Evolutionary conservation across 139 green algal genomes (phyloP), one percentile per base, ranked within the genome.

Genomic region (Edaphochlamys debaryana): DNA sequence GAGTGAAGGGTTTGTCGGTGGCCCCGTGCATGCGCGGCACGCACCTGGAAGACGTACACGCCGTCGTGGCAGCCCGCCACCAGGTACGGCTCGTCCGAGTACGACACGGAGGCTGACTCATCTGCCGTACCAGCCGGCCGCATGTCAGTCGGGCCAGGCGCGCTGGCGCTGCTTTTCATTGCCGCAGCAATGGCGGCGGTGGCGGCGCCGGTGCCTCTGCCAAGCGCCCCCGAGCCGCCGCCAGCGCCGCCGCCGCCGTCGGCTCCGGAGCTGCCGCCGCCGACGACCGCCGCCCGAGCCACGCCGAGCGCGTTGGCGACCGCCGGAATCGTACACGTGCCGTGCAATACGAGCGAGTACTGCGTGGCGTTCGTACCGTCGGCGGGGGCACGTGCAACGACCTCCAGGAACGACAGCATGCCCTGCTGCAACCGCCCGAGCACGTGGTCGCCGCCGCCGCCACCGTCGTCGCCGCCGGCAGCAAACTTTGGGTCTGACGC

Each of bases 391-490:
- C 1, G 11, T 0, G 66, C 58, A 8, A 64, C 56, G 1, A 87
- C 34, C 66, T 87, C 83, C 41, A 87, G 45, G 29, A 87, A 79
- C n/a, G 75, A 84, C 56, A 87, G 56, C 42, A 78, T 27, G 42
- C 75, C 83, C 38, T 84, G 75, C 67, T 34, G 37, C 54, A 58
- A 32, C 54, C 67, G 41, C 25, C 37, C 63, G n/a, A 62, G 62
- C 15, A 1, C 40, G 5, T 29, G 40, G 1, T 4, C 27, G 77
- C 77, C 56, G 77, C 27, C 30, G n/a, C 30, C 64, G 32, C 25
- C 63, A 3, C 25, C 38, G 67, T 6, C 54, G 15, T n/a, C 36
- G 60, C 69, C 36, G 27, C 58, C 15, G 36, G 25, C 29, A 27
- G 67, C 27, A 30, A 54, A 58, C 48, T 32, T 29, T 17, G 67